Base-by-base conservation (phyloP, 106 monocot genomes). In the Dendrobium huoshanense region DNA sequence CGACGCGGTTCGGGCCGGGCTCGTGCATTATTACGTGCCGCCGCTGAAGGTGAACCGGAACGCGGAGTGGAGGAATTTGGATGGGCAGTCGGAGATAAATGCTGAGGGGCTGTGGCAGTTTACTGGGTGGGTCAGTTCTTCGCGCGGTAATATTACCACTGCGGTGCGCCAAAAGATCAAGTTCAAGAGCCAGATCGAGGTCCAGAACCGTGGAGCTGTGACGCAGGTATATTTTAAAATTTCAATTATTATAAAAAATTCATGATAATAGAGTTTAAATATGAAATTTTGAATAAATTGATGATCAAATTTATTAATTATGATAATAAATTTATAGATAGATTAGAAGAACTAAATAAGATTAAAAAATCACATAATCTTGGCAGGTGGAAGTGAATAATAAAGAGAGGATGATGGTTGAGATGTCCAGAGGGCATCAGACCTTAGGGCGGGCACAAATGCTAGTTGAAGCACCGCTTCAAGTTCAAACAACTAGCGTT, bases 81-180 rank as follows among this genome's bases (percentile, higher is more conserved):
- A 87, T 54, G 85, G 87, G 5, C 64, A 78, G 49, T 90, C 87
- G 45, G 78, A 87, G 77, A 61, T 87, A 22, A 68, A 83, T 31
- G 82, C 87, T 4, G 84, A 87, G 29, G 70, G 87, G 19, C 61
- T 79, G 2, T 49, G 18, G 37, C 47, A 68, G 41, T 83, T 90
- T 79, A 19, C 56, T 0, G 90, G 90, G 8, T 90, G 90, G 90
- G 87, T 83, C 43, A 81, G 77, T n/a, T 90, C 85, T 4, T 90
- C 90, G 0, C 43, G 76, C 19, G 90, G 87, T 22, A 90, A 90
- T 41, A 25, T 87, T 41, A 87, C 85, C 22, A 85, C 85, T 9
- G 19, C 44, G 24, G 47, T 85, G 16, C 80, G 76, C 24, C 85
- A 81, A 40, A 80, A 85, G 31, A 45, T 81, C 76, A 81, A 81